Evolutionary conservation across 306 rosid species (phyloP), one percentile per base, ranked within the genome.

Genomic region (Pyrus bretschneideri): DNA sequence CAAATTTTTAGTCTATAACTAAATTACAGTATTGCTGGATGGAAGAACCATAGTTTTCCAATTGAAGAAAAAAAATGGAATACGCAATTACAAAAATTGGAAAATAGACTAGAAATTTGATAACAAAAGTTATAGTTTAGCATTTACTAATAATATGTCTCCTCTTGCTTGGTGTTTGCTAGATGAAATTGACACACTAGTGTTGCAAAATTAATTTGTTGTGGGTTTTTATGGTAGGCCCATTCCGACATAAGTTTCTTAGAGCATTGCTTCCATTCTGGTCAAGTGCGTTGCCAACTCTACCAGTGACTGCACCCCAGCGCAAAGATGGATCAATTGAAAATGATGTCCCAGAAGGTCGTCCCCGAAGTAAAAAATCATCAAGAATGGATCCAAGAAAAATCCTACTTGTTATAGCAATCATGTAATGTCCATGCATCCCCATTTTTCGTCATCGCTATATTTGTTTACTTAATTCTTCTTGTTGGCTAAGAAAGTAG

Each of bases 331-430:
- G 79, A 61, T 64, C 84, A 38, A 83, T 80, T 70, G 79, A 78
- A 77, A 67, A 84, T 68, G 98, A 96, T 74, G 71, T 83, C 76
- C 81, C 89, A 19, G 99, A 96, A 88, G 92, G 86, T 65, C 99
- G 94, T 33, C 49, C 78, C 67, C 88, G 98, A 30, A 93, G 87
- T 81, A 97, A 84, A 86, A 88, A 89, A 83, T 78, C 99, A 79
- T 91, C 99, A 25, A 89, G 93, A 80, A 87, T 91, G 98, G 99
- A 96, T 89, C 98, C 99, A 5, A 87, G 99, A 80, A 96, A 96
- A 86, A 91, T 96, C 82, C 96, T 96, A 82, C 97, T 96, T 63
- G 46, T 91, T 78, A 90, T 96, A 80, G 99, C 98, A 63, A 91
- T 93, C 78, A 96, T 96, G 99, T 96, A 89, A 73, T 9, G 18